Evolutionary conservation across 495 filamentous ascomycete genomes (phyloP).

Genomic region (Pyrenopolyporus hunteri): DNA sequence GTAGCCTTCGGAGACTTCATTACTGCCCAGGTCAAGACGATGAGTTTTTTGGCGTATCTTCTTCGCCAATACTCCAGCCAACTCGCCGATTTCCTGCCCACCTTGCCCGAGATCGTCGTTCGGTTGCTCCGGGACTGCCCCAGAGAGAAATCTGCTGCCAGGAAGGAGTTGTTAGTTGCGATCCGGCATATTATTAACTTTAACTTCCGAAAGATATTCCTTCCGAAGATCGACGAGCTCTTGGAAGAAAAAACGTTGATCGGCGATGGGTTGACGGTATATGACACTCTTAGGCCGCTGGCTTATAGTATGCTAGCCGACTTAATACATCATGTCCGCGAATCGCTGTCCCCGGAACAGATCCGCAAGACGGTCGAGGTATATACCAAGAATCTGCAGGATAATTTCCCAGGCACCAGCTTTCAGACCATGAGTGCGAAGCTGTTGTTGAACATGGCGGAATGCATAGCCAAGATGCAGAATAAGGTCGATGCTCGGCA

Average conservation of each 20-base stretch:
- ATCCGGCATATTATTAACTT: constrained; percentile 99
- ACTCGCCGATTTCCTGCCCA: constrained; percentile 85
- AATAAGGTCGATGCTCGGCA: constrained; percentile 93
- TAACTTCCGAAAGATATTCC: constrained; percentile 94
- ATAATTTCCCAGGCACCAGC: constrained; percentile 95
- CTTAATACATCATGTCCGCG: constrained; percentile 95
- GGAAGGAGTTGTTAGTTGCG: constrained; percentile 94
- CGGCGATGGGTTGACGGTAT: constrained; percentile 94
- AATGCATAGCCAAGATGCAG: constrained; percentile 88
- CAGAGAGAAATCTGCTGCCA: constrained; percentile 85
- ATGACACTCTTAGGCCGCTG: constrained; percentile 93
- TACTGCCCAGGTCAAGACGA: constrained; percentile 97
- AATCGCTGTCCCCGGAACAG: constrained; percentile 79
- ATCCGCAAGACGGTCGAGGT: constrained; percentile 95
- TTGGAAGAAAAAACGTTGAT: constrained; percentile 92
- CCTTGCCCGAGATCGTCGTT: constrained; percentile 88
- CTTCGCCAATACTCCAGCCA: constrained; percentile 87
- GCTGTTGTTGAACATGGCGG: constrained; percentile 93
- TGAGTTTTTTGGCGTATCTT: constrained; percentile 97
- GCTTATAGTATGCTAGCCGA: constrained; percentile 99
- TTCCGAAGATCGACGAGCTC: constrained; percentile 92
- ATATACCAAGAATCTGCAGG: constrained; percentile 94
- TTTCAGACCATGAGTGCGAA: constrained; percentile 99
- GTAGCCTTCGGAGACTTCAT: constrained; percentile 97
- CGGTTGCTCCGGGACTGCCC: constrained; percentile 93